A percentile compares a stretch with the other conserved stretches of the same genome.
Conservation (phyloP, 148 eudicot genomes). For the Nyssa sinensis region DNA sequence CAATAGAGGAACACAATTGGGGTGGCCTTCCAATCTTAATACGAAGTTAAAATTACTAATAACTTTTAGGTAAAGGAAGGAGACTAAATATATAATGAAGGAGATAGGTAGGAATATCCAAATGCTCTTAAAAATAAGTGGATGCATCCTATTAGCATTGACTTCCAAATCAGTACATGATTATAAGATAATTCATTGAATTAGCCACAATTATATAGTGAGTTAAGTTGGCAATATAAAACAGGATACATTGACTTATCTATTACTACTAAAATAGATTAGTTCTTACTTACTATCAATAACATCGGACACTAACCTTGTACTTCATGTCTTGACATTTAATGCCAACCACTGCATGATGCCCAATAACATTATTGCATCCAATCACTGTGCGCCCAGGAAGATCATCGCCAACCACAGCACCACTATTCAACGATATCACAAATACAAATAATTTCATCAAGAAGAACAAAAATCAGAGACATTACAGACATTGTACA, state of each 20-base stretch:
- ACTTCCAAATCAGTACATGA: not conserved
- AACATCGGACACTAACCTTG: slow-evolving; percentile 45
- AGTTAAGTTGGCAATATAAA: not conserved
- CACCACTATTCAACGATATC: slow-evolving; percentile 55
- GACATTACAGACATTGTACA: slow-evolving; percentile 1
- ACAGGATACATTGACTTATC: not conserved
- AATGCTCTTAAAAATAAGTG: not conserved
- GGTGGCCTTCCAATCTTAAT: not conserved
- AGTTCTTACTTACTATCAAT: not conserved
- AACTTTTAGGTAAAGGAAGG: not conserved
- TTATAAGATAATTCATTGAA: not conserved
- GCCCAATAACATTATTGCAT: slow-evolving; percentile 76
- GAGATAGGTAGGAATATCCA: not conserved
- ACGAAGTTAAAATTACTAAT: not conserved
- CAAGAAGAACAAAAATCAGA: slow-evolving; percentile 1
- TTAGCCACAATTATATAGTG: not conserved
- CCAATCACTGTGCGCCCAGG: slow-evolving; percentile 84
- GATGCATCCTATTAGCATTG: not conserved
- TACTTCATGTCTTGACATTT: slow-evolving; percentile 97
- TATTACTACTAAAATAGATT: not conserved
- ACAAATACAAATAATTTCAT: not conserved
- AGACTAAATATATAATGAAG: not conserved
- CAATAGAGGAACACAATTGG: not conserved
- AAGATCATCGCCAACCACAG: slow-evolving; percentile 87
- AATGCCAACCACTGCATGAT: slow-evolving; percentile 91